Base-by-base conservation (phyloP, 495 filamentous ascomycete species). In the Polyplosphaeria fusca region DNA sequence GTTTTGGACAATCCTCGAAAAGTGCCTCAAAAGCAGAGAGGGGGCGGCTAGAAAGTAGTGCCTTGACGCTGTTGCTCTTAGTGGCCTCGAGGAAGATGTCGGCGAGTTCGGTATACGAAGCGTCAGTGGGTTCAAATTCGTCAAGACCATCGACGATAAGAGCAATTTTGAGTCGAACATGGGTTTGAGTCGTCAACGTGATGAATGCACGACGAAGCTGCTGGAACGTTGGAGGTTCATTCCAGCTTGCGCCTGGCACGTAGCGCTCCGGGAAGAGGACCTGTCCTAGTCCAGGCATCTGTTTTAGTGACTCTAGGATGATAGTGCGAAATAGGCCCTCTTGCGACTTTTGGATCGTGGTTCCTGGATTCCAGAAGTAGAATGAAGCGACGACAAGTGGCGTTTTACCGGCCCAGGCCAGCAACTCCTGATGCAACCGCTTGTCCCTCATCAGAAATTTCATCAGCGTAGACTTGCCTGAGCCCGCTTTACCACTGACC, bases 111-210 rank as follows among this genome's bases (percentile, higher is more conserved):
- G 43, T 24, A 4, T 22, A 22, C 16, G 13, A 5, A n/a, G 25
- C 45, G 38, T 23, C 19, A 4, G 5, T 26, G 28, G 32, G 7
- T 14, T 47, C 45, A 30, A 43, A 61, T 37, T 61, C 58, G 25
- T 61, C 58, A 25, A 61, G 43, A 12, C 58, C 58, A 24, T 61
- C 58, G 25, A 61, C 27, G 3, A 61, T 22, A n/a, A 63, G 41
- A 14, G 13, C n/a, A 7, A 55, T 19, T 28, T 55, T 44, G 9
- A 55, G n/a, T 22, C 22, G 44, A 7, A 32, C 26, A 16, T 35
- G 20, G 26, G 22, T 19, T 20, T 54, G 40, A 4, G 7, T 39
- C 20, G 25, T 22, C 52, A 55, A 48, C 43, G 14, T 55, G 16
- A 19, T 24, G 27, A 47, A 47, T 19, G 43, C 42, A 27, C 43